Evolutionary conservation across 1,284 basidiomycete genomes (phyloP), one percentile per base, ranked within the genome.

Genomic region (Mrakiaceae sp.): DNA sequence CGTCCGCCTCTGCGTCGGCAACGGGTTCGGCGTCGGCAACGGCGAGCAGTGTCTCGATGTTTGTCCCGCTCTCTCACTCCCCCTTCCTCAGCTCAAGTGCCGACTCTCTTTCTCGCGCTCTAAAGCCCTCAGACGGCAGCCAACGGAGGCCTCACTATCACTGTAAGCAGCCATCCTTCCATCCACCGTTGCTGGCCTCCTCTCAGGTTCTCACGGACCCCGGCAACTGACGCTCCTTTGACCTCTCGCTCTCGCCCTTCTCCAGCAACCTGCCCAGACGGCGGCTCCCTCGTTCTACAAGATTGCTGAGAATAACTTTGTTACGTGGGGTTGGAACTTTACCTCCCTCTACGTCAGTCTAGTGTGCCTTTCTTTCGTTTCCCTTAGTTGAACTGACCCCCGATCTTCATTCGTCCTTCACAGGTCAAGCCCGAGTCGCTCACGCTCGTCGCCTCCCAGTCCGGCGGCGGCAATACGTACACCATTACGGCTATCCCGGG

Each of bases 271-370:
- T 0, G 85, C 89, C 0, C 81, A 84, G 69, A 86, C 87, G 9
- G 84, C 77, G 16, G 74, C 84, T 39, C 84, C 85, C 3, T 90
- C 88, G 5, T 97, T 83, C 78, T 95, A 87, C 81, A 95, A 96
- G 81, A 88, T 97, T 70, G 88, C 87, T 0, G 76, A 79, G 0
- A 79, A 80, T 57, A 82, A 89, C 71, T 79, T 79, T 65, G 82
- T 95, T 72, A 95, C 90, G 27, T 90, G 95, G 75, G 90, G 82
- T n/a, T 96, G 92, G 92, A 94, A 91, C 74, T 82, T 89, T 70
- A 90, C 87, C 27, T 80, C 80, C 68, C 78, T 94, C 40, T 78
- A 84, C 68, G 76, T 75, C 66, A 69, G 76, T 74, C 42, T 42
- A 4, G 12, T 67, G 10, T 10, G 47, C 47, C 42, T 42, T 5